Conservation (phyloP, 163 green algal genomes). For the Prototheca cutis region DNA sequence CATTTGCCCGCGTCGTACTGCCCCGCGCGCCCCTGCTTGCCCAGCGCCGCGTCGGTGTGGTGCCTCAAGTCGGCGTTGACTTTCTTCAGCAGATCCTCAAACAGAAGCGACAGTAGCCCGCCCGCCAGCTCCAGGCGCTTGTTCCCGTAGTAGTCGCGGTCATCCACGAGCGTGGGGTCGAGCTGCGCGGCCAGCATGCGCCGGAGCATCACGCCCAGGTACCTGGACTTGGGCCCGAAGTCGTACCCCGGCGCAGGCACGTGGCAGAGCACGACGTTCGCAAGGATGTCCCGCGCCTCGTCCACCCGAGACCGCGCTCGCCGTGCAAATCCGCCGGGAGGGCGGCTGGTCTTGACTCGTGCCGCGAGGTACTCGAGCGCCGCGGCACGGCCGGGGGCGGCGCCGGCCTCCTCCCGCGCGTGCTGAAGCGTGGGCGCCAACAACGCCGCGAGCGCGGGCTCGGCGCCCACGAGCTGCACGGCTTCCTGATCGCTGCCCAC, state of each 20-base stretch:
- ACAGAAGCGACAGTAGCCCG: slow-evolving; percentile 90
- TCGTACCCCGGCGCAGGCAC: slow-evolving; percentile 77
- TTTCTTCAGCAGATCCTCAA: slow-evolving; percentile 99
- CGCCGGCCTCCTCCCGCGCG: slow-evolving; percentile 56
- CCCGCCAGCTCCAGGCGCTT: slow-evolving; percentile 89
- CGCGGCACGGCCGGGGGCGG: slow-evolving; percentile 61
- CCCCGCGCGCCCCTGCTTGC: slow-evolving; percentile 71
- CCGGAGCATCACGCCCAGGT: slow-evolving; percentile 83
- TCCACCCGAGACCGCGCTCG: slow-evolving; percentile 49
- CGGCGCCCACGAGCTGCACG: slow-evolving; percentile 67
- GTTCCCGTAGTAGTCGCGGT: slow-evolving; percentile 98
- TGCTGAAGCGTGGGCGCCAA: slow-evolving; percentile 64
- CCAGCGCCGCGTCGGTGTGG: slow-evolving; percentile 73
- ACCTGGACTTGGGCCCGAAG: slow-evolving; percentile 61
- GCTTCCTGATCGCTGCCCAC: slow-evolving; percentile 89
- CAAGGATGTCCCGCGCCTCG: slow-evolving; percentile 90
- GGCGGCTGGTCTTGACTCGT: slow-evolving; percentile 40
- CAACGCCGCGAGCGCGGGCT: slow-evolving; percentile 29
- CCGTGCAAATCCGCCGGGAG: background rate
- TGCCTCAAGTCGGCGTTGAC: slow-evolving; percentile 86
- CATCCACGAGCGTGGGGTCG: slow-evolving; percentile 81
- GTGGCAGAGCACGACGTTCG: slow-evolving; percentile 88
- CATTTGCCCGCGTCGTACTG: slow-evolving; percentile 91
- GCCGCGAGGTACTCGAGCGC: slow-evolving; percentile 81
- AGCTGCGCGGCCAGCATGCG: slow-evolving; percentile 83